Conservation (phyloP, 164 flowering plant genomes). For the Liquidambar formosana region DNA sequence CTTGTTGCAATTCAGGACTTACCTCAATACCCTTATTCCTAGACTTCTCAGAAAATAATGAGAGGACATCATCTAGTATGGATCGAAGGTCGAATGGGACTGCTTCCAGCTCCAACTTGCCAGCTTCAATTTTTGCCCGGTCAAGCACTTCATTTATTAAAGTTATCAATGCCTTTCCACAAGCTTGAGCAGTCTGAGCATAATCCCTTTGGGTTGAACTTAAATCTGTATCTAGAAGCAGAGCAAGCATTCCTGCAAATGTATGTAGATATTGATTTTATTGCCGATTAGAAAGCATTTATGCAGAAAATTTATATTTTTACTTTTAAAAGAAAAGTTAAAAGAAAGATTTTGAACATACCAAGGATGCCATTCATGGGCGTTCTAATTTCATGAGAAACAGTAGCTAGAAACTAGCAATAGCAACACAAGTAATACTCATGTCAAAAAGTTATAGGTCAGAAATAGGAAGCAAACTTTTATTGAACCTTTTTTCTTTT, state of each 20-base stretch:
- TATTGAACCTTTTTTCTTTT: background rate
- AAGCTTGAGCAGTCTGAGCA: constrained; percentile 89
- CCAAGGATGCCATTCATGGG: constrained; percentile 99
- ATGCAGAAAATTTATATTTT: background rate
- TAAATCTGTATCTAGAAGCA: constrained; percentile 82
- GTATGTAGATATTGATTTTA: background rate
- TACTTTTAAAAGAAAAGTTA: background rate
- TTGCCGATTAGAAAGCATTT: background rate
- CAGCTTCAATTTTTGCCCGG: constrained; percentile 93
- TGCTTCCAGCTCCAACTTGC: constrained; percentile 79
- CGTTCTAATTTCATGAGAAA: constrained; percentile 95
- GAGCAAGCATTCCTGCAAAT: constrained; percentile 76
- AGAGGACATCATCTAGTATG: constrained; percentile 85
- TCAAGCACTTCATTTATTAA: constrained; percentile 94
- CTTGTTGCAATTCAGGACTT: constrained; percentile 7
- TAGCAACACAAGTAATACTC: constrained; percentile 9
- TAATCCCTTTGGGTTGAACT: constrained; percentile 73
- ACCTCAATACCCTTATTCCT: constrained; percentile 87
- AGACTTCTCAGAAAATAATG: constrained; percentile 83
- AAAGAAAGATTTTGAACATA: constrained; percentile 26
- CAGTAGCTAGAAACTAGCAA: constrained; percentile 91
- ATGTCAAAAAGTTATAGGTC: background rate
- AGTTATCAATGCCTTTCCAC: constrained; percentile 82
- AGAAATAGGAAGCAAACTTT: background rate
- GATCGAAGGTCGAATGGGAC: constrained; percentile 77